Evolutionary conservation across 148 eudicot genomes (phyloP), one percentile per base, ranked within the genome.

Genomic region (Suaeda aralocaspica): DNA sequence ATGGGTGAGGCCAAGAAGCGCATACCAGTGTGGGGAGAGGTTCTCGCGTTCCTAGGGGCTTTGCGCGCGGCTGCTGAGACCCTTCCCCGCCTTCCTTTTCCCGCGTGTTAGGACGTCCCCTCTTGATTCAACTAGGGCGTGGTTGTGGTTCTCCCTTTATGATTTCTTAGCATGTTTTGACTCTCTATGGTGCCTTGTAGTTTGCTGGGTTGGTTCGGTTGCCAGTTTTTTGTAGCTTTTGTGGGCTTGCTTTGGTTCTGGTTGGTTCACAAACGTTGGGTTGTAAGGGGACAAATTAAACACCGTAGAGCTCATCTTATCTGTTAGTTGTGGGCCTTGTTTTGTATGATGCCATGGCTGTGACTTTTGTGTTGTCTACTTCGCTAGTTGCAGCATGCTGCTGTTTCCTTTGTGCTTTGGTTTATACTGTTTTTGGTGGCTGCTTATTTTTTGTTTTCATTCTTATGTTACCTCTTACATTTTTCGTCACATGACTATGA

Each of bases 21-120:
- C 83, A 83, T 59, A 88, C 82, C 50, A 85, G 83, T 13, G 86
- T 86, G 58, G 84, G 64, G 88, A 80, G 42, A 91, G 74, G 74
- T 87, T 86, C 74, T 9, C 84, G 96, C 60, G 86, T 91, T 59
- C 93, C 91, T 1, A 66, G 74, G 68, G 89, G 87, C 83, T 9
- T 21, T 81, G 84, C 76, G 87, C 82, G 80, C 87, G 80, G 74
- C 62, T 18, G 96, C 87, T 87, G 80, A 72, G 64, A 39, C n/a
- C 28, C n/a, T 59, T 33, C 33, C 39, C 33, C 16, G 34, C 51
- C 42, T 18, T 64, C 64, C n/a, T n/a, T n/a, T n/a, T n/a, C 9
- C 70, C 9, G 13, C 44, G 63, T 34, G 31, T 53, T 72, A 62
- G 53, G 48, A 46, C 61, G 61, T 59, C 69, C 57, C 21, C 30